Evolutionary conservation across 768 basidiomycete species (phyloP), one percentile per base, ranked within the genome.

Genomic region (Phaeolepiota aurea): DNA sequence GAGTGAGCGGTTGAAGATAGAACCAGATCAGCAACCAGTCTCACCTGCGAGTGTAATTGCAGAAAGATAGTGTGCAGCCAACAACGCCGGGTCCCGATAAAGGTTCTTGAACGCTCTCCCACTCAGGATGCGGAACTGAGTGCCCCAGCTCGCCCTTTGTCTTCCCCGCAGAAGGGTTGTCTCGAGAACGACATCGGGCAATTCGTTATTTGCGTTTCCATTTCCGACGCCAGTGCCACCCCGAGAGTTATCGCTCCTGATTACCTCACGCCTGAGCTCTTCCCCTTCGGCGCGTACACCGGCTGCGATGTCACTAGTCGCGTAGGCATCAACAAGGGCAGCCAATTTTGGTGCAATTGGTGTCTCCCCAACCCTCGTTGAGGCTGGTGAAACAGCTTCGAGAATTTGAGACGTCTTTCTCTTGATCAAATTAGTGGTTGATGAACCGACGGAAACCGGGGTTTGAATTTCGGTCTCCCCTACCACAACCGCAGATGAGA

Each of bases 81-180:
- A 71, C 41, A 99, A 61, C 36, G 92, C 84, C 0, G 94, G 94
- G 53, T 99, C 91, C 18, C 94, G 72, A 58, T 99, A 98, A 44
- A 99, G 61, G 54, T 98, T 98, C 75, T 98, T 98, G 73, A 99
- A 98, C 15, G 94, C 92, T 43, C 96, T 65, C 18, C 93, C 93
- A 56, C 91, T 96, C 56, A 99, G 63, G 42, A 97, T 93, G 56
- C 77, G 75, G 54, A 99, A 98, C 65, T 99, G 96, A 13, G 86
- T 93, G 32, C 69, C 70, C 77, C 82, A 91, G 47, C 76, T 83
- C 4, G 94, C 96, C 41, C 90, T 74, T 59, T 84, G 79, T 50
- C 81, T 65, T 12, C 83, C 84, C 38, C 82, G 62, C 54, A 91
- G 58, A 44, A 87, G 52, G 38, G 70, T 63, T 25, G 76, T 85